Evolutionary conservation across 352 stramenopile genomes (phyloP), one percentile per base, ranked within the genome.

Genomic region (Globisporangium radiosum): DNA sequence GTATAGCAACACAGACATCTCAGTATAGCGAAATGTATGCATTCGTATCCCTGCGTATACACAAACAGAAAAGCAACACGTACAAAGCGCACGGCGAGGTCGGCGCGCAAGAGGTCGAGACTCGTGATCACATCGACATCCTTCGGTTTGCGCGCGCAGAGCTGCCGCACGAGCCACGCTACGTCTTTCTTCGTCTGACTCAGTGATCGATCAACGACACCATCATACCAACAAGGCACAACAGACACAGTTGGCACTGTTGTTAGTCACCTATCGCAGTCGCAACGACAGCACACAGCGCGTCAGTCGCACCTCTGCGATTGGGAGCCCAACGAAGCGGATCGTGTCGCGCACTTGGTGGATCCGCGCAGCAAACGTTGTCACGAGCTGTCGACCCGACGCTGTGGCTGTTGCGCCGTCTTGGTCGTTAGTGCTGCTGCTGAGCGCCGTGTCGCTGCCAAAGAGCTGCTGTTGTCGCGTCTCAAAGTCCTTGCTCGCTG

Each of bases 81-180:
- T 81, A 92, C 80, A 68, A 90, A 92, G 58, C 78, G 81, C 39
- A 81, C 71, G 14, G 66, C 68, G 64, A 95, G 76, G 48, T 94
- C 85, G 3, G 86, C 86, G 7, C 86, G 86, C 63, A 95, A 87
- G 58, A 95, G 71, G 42, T 88, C 81, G 11, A 95, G 64, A 19
- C 68, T 93, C 11, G 85, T 75, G 62, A 94, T 83, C 52, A 72
- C 72, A 39, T 91, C 81, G 37, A 78, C 60, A 25, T 88, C 68
- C 11, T 56, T 63, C 2, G 69, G 39, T 33, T 65, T 70, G 38
- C 71, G 69, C 52, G 72, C 74, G 25, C 71, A 84, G 1, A 92
- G 59, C 61, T 91, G 73, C 37, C 70, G 73, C 0, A 71, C 47
- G 25, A 89, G 68, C 81, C 81, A 93, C 15, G 71, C 64, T 5